A percentile compares a stretch with the other conserved stretches of the same genome.
phyloP scores from a whole-genome alignment of 2,329 filamentous ascomycete genomes.

The Cladosporium sp. region DNA sequence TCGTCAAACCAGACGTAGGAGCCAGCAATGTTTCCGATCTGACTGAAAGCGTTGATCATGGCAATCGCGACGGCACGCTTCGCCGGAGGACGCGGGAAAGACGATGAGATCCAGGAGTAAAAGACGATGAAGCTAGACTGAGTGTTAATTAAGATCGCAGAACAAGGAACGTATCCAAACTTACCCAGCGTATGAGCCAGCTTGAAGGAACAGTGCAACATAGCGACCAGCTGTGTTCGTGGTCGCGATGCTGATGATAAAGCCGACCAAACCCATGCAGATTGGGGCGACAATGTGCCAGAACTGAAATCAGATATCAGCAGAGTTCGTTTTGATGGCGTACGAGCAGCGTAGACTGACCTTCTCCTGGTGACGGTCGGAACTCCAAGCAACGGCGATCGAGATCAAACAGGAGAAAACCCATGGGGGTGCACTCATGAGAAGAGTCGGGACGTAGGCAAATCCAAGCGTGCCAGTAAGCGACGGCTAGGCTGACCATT shows the following conservation, averaged over 20 bases:
- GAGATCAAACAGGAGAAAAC: slow-evolving; percentile 29
- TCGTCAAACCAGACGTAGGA: slow-evolving; percentile 59
- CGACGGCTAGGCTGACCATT: slow-evolving; percentile 32
- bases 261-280: slow-evolving; percentile 7
- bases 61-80: slow-evolving; percentile 71
- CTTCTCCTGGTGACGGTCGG: slow-evolving; percentile 28
- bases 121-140: slow-evolving; percentile 23
- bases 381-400: slow-evolving; percentile 24
- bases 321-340: slow-evolving; percentile 23
- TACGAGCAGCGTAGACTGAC: background rate
- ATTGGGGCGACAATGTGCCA: slow-evolving; percentile 22
- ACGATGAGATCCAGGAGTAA: slow-evolving; percentile 75
- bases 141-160: slow-evolving; percentile 30
- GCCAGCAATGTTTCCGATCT: slow-evolving; percentile 45
- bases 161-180: slow-evolving; percentile 4
- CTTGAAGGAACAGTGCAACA: slow-evolving; percentile 31
- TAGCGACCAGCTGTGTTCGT: slow-evolving; percentile 20
- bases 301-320: slow-evolving; percentile 27
- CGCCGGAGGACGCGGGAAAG: slow-evolving; percentile 68
- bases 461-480: slow-evolving; percentile 65
- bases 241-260: slow-evolving; percentile 8
- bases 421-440: slow-evolving; percentile 41
- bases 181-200: slow-evolving; percentile 28
- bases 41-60: slow-evolving; percentile 70
- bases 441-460: slow-evolving; percentile 51